Evolutionary conservation across 1,139 yeast species (phyloP), one percentile per base, ranked within the genome.

Genomic region (Geotrichum australiense): DNA sequence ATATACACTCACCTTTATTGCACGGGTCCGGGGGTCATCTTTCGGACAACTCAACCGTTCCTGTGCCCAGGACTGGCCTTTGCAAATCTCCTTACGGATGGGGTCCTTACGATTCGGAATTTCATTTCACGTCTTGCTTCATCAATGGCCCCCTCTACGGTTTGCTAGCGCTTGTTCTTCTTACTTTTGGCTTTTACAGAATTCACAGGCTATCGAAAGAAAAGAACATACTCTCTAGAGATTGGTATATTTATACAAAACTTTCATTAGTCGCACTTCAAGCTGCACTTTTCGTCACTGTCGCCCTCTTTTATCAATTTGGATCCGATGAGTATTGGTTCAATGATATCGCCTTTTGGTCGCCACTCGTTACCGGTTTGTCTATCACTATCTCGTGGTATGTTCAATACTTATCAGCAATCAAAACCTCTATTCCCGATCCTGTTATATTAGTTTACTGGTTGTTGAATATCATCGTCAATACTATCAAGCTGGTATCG

Each of bases 61-160:
- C n/a, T n/a, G n/a, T n/a, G n/a, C n/a, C n/a, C n/a, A n/a, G n/a
- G n/a, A n/a, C n/a, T 29, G 32, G 32, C 21, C 51, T 59, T 27
- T 75, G 80, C 51, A 59, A 57, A 26, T 70, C 68, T 49, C 50
- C 53, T 11, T 86, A 79, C 49, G 94, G 95, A 2, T 83, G 87
- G 79, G 83, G 84, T 1, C 85, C 93, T 0, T 61, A 83, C 7
- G 69, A 32, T 5, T 45, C 46, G 5, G 75, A 76, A 53, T 75
- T 75, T 37, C 94, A 82, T 54, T 71, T 86, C 45, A 78, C 96
- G 0, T 83, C 91, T 2, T 89, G 97, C 56, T 80, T 89, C 55
- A 68, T 81, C 31, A 85, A 82, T 53, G 96, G 95, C 27, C 65
- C 72, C 0, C 58, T 85, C 6, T 65, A 75, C 48, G 73, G 76